Percentiles rank a stretch among this genome's conserved stretches.
Conservation (phyloP, 2,329 filamentous ascomycete genomes). For the Myrmaecium sp. region DNA sequence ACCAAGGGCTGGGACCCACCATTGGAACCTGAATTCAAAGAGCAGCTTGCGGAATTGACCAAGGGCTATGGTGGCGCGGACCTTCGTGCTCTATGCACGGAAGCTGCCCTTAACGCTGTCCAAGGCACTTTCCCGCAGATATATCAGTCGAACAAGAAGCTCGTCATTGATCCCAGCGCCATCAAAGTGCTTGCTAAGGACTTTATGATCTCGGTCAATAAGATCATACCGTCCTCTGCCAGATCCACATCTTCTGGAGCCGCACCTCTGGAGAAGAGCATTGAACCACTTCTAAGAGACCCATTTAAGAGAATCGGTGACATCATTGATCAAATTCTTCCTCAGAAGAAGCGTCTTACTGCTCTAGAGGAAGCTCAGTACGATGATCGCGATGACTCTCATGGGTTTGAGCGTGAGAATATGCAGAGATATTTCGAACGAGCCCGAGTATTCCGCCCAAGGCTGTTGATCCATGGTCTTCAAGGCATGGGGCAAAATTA, state of each 20-base stretch:
- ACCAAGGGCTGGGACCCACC: constrained; percentile 79
- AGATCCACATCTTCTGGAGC: constrained; percentile 74
- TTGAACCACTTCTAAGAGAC: constrained; percentile 65
- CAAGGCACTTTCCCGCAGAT: constrained; percentile 94
- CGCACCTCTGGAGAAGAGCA: constrained; percentile 56
- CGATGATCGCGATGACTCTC: constrained; percentile 64
- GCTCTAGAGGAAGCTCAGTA: constrained; percentile 93
- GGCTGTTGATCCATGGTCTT: constrained; percentile 66
- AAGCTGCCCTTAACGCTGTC: constrained; percentile 88
- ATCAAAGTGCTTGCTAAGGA: constrained; percentile 84
- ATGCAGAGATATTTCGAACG: constrained; percentile 59
- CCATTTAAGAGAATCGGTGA: constrained; percentile 54
- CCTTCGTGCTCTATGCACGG: constrained; percentile 81
- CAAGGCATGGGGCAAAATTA: constrained; percentile 91
- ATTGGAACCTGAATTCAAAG: constrained; percentile 61
- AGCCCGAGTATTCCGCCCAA: constrained; percentile 72
- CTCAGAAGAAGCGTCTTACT: constrained; percentile 70
- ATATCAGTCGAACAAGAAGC: constrained; percentile 76
- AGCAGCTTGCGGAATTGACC: constrained; percentile 67
- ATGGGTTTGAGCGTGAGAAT: constrained; percentile 71
- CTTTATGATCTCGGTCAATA: constrained; percentile 94
- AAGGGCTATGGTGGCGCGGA: constrained; percentile 97
- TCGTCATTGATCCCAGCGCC: constrained; percentile 68
- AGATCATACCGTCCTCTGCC: constrained; percentile 89
- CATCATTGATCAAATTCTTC: constrained; percentile 59